phyloP scores from a whole-genome alignment of 805 yeast species.

The Kuraishia ogatae region DNA sequence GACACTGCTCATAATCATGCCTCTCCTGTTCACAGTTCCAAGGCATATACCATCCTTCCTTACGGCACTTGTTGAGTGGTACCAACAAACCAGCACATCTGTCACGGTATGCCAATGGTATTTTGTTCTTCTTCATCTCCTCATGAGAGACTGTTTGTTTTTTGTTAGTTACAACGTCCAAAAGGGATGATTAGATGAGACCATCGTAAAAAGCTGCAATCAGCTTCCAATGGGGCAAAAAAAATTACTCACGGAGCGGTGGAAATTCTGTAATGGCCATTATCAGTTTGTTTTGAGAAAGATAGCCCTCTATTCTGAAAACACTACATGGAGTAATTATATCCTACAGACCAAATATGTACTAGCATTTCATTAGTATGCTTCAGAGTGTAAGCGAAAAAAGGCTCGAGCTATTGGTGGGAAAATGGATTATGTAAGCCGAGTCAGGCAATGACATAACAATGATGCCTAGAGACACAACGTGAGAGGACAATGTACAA shows the following conservation, averaged over 20 bases:
- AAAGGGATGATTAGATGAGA: too few relatives aligned
- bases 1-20: slow-evolving; percentile 80
- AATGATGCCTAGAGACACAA: too few relatives aligned
- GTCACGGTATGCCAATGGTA: slow-evolving; percentile 76
- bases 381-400: background rate
- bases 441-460: background rate
- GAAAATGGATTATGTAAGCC: background rate
- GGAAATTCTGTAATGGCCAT: slow-evolving; percentile 20
- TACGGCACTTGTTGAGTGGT: slow-evolving; percentile 55
- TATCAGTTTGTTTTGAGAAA: background rate
- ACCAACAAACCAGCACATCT: slow-evolving; percentile 65
- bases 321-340: background rate
- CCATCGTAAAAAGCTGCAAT: slow-evolving; percentile 8
- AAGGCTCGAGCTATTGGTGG: background rate
- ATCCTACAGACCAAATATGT: background rate
- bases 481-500: too few relatives aligned
- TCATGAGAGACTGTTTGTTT: slow-evolving; percentile 59
- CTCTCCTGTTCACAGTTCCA: slow-evolving; percentile 74
- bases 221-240: slow-evolving; percentile 7
- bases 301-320: background rate
- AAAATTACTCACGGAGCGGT: slow-evolving; percentile 28
- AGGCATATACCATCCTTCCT: slow-evolving; percentile 47
- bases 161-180: slow-evolving; percentile 7
- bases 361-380: background rate
- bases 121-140: slow-evolving; percentile 71